These are phyloP conservation scores for Mixia osmundae DNA, from an alignment of 1,284 basidiomycete species.

Conservation along the genomic window DNA sequence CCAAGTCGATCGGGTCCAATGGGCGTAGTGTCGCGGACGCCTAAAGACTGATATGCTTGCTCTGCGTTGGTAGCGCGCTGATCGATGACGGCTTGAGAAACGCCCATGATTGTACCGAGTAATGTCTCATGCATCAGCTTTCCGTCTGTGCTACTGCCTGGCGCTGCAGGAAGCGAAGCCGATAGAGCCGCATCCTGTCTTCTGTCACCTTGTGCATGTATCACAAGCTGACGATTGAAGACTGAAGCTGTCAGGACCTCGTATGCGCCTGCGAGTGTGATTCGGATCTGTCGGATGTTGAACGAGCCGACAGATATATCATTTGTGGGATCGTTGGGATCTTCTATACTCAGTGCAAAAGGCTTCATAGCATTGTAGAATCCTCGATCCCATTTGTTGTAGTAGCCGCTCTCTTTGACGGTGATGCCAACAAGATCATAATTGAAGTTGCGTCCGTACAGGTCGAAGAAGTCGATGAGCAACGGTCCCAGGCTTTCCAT, in stretches of 20 bases:
- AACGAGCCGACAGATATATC: slow-evolving; percentile 80
- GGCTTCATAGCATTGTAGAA: slow-evolving; percentile 43
- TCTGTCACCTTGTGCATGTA: slow-evolving; percentile 13
- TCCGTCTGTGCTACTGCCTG: background rate
- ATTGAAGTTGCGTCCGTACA: slow-evolving; percentile 82
- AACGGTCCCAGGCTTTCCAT: slow-evolving; percentile 71
- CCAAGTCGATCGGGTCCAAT: no score
- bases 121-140: slow-evolving; percentile 4
- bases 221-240: slow-evolving; percentile 27
- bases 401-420: slow-evolving; percentile 63
- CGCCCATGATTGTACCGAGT: slow-evolving; percentile 6
- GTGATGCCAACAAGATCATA: slow-evolving; percentile 60
- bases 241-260: slow-evolving; percentile 51
- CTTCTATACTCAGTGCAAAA: slow-evolving; percentile 62
- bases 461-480: slow-evolving; percentile 86
- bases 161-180: background rate
- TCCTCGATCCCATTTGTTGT: slow-evolving; percentile 47
- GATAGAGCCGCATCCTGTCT: background rate
- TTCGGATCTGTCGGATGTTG: slow-evolving; percentile 54
- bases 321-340: slow-evolving; percentile 83
- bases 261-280: slow-evolving; percentile 64
- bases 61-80: background rate
- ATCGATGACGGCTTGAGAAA: background rate
- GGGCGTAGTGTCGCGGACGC: no score
- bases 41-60: no score